Evolutionary conservation across 2,329 filamentous ascomycete genomes (phyloP).

Genomic region (Thermochaetoides dissita): DNA sequence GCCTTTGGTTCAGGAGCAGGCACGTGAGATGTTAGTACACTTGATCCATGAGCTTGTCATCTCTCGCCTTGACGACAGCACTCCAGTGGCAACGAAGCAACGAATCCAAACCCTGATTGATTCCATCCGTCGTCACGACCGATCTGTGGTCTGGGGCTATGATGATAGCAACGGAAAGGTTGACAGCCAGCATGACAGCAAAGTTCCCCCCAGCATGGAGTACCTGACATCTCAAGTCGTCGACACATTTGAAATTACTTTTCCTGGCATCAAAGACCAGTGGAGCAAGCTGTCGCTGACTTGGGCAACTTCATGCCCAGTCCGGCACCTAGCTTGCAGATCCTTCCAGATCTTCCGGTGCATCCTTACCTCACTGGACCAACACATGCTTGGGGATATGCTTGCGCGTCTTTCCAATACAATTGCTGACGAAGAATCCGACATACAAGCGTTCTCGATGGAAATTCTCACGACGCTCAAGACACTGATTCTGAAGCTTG

Average conservation of each 20-base stretch:
- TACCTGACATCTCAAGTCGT: conserved; percentile 70
- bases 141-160: conserved; percentile 81
- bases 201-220: conserved; percentile 79
- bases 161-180: conserved; percentile 77
- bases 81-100: conserved; percentile 47
- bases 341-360: conserved; percentile 97
- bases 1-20: conserved; percentile 86
- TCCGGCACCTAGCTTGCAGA: conserved; percentile 84
- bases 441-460: conserved; percentile 95
- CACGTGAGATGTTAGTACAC: conserved; percentile 94
- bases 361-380: conserved; percentile 78
- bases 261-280: conserved; percentile 74
- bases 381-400: conserved; percentile 94
- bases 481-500: conserved; percentile 75
- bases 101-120: conserved; percentile 82
- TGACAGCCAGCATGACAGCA: conserved; percentile 52
- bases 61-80: conserved; percentile 56
- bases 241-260: conserved; percentile 69
- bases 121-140: conserved; percentile 68
- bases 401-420: conserved; percentile 89
- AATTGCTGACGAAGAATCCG: conserved; percentile 83
- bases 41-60: conserved; percentile 93
- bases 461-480: conserved; percentile 92
- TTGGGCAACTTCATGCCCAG: conserved; percentile 94
- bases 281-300: conserved; percentile 84